Evolutionary conservation across 2,329 filamentous ascomycete genomes (phyloP), one percentile per base, ranked within the genome.

Genomic region (Mariannaea elegans): DNA sequence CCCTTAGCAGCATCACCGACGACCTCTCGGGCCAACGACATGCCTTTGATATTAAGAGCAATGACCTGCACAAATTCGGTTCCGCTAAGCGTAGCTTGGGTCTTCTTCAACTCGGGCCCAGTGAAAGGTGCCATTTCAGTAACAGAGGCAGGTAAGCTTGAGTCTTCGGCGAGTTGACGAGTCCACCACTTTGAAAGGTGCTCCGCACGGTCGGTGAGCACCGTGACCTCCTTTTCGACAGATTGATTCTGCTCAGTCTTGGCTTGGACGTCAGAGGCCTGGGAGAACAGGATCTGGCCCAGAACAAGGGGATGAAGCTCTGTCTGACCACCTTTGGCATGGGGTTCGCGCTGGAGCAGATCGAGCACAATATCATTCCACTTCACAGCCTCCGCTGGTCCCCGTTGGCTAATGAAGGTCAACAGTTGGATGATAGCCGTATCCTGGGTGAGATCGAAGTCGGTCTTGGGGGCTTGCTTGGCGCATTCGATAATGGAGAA

Each of bases 401-500:
- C 66, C 70, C 77, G 80, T 39, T 62, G 45, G 65, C 74, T 75
- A 62, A 75, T 66, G 50, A 31, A 59, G 5, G 64, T 53, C 41
- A 78, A 57, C 4, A 76, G 46, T 4, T 68, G 60, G 12, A 66
- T 59, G 7, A 80, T 75, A 57, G 71, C 74, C 67, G 83, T 80
- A 55, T 75, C 75, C 14, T 65, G 62, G 42, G 78, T 70, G 23
- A 87, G 74, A 36, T 70, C 63, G 64, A 84, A 74, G 5, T 78
- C 79, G 2, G 85, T 86, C 70, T 75, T 74, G 27, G 77, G 72
- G 53, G 75, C 77, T 64, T 77, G 74, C 65, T 80, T 80, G 39
- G 82, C 79, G 65, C 80, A 81, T 61, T 86, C 82, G 63, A 87
- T 77, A 31, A 87, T 71, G 12, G 77, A 66, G 68, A 75, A 77